A percentile compares a stretch with the other conserved stretches of the same genome.
phyloP scores from a whole-genome alignment of 2,329 filamentous ascomycete species.

The Corniculantispora saksenae region DNA sequence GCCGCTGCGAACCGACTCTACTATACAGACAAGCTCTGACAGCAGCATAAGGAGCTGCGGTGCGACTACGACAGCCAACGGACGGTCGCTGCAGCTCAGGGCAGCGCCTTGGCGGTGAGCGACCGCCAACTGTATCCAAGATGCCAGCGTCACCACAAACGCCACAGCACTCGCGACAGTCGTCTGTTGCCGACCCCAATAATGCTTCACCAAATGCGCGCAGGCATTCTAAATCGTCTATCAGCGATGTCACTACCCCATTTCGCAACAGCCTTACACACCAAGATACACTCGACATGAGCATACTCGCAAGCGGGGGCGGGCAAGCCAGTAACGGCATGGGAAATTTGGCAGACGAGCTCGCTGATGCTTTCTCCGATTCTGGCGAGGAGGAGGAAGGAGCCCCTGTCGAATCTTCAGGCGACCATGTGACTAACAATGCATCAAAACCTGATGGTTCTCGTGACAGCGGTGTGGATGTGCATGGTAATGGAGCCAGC shows the following conservation, averaged over 20 bases:
- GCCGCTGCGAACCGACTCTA: not conserved
- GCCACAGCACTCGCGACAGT: conserved; percentile 60
- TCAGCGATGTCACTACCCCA: conserved; percentile 51
- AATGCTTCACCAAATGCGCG: conserved; percentile 48
- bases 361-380: conserved; percentile 71
- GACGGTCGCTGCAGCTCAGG: not conserved
- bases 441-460: conserved; percentile 14
- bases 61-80: not conserved
- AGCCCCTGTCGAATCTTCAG: conserved; percentile 22
- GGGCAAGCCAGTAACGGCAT: conserved; percentile 56
- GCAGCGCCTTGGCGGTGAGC: conserved; percentile 20
- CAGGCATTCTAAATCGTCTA: conserved; percentile 53
- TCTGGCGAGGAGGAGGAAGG: conserved; percentile 56
- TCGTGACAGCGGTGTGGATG: conserved; percentile 16
- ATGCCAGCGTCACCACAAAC: conserved; percentile 52
- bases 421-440: conserved; percentile 4
- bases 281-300: conserved; percentile 49
- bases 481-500: conserved; percentile 14
- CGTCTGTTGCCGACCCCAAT: conserved; percentile 55
- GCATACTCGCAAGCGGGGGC: conserved; percentile 45
- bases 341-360: conserved; percentile 78
- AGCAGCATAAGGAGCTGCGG: not conserved
- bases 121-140: conserved; percentile 18
- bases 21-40: not conserved
- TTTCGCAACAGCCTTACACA: conserved; percentile 51